Evolutionary conservation across 352 stramenopile species (phyloP), one percentile per base, ranked within the genome.

Genomic region (Phytopythium vexans): DNA sequence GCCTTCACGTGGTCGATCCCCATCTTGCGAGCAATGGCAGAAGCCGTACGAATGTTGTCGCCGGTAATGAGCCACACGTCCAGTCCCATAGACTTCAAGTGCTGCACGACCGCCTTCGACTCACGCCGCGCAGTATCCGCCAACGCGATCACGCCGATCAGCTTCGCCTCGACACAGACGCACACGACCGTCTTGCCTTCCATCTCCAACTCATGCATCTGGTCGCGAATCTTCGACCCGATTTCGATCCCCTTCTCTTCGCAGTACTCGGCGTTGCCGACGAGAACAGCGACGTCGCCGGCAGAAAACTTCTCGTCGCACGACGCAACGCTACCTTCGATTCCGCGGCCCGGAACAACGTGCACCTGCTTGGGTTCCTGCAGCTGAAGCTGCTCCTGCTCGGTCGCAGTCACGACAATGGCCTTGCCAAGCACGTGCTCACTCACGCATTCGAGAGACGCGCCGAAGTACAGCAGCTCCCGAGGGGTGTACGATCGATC

Each of bases 11-110:
- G 70, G 50, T 88, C 74, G 21, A 98, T 91, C 27, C 88, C 92
- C 62, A 98, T 82, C 64, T 96, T 72, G 38, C 77, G 72, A 2
- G 85, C 94, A 40, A 98, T 90, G 0, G 87, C 79, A 15, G 77
- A 86, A 8, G 95, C 96, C 5, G 94, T 97, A 14, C 89, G 86
- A 39, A 95, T 79, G 53, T 97, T 95, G 67, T 99, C 96, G 15
- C 97, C 87, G 6, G 85, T 96, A 53, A 96, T 88, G 21, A 96
- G 60, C 82, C 84, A 95, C 41, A 94, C 80, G 48, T 95, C 80
- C 3, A 94, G 54, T 1, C 79, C 79, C 80, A 94, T 94, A 8
- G 62, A 70, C 60, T 92, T 90, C 16, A 96, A 61, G 50, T 85
- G 70, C 59, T 80, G 54, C 9, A 96, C 64, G n/a, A 92, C 82